phyloP scores from a whole-genome alignment of 2,329 filamentous ascomycete species.

The Mollisiaceae sp. region DNA sequence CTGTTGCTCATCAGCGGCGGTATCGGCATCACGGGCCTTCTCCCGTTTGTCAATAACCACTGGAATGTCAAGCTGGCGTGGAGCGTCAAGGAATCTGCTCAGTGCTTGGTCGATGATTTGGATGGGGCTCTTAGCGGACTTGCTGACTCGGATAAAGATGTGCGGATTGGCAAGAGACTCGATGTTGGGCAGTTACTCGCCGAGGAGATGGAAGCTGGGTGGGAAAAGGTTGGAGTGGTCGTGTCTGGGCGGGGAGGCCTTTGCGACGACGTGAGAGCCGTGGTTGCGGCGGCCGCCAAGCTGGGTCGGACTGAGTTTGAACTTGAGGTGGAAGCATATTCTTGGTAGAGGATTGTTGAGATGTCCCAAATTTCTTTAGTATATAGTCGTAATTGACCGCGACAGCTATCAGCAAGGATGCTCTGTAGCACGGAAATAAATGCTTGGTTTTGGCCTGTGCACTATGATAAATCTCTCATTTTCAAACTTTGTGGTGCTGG shows the following conservation, averaged over 20 bases:
- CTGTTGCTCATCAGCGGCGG: conserved; percentile 53
- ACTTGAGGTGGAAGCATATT: not conserved
- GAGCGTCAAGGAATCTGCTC: conserved; percentile 41
- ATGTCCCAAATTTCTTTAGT: not conserved
- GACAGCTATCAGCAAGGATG: too few relatives aligned
- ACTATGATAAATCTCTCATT: too few relatives aligned
- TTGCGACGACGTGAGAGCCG: not conserved
- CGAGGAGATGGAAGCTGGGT: not conserved
- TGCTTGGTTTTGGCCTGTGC: too few relatives aligned
- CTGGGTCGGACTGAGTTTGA: not conserved
- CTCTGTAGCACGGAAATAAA: too few relatives aligned
- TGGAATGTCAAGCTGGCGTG: conserved; percentile 47
- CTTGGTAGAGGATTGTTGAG: not conserved
- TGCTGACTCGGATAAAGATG: not conserved
- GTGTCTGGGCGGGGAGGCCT: not conserved
- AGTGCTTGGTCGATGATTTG: conserved; percentile 43
- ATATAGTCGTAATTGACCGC: not conserved
- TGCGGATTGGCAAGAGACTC: not conserved
- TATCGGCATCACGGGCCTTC: conserved; percentile 53
- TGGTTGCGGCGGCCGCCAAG: not conserved
- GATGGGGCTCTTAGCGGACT: conserved; percentile 25
- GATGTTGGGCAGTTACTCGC: not conserved
- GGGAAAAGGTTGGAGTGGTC: not conserved
- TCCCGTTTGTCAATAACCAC: conserved; percentile 45
- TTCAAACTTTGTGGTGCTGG: too few relatives aligned